phyloP scores from a whole-genome alignment of 2,329 filamentous ascomycete genomes.

The Aureobasidium uvarum region DNA sequence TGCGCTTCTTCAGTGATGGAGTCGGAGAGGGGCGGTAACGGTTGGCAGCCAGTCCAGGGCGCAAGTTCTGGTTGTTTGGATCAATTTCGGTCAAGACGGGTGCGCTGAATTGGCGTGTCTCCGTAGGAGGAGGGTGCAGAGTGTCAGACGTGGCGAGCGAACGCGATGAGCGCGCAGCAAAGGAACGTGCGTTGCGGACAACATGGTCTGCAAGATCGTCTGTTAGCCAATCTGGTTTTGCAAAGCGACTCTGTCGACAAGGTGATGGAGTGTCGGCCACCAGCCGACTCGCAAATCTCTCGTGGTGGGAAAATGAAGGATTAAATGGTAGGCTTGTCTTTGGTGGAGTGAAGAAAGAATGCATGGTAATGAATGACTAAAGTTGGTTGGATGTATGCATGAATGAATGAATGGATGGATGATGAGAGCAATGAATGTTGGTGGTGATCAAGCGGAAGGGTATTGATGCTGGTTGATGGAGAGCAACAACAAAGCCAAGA shows the following conservation, averaged over 20 bases:
- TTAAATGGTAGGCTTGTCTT: not conserved
- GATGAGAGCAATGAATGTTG: not conserved
- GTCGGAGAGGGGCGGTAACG: constrained; percentile 46
- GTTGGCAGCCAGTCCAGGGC: constrained; percentile 29
- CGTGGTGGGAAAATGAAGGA: constrained; percentile 25
- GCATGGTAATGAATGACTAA: constrained; percentile 22
- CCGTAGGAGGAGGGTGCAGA: constrained; percentile 33
- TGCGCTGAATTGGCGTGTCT: constrained; percentile 26
- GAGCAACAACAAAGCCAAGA: constrained; percentile 4
- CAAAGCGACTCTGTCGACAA: constrained; percentile 1
- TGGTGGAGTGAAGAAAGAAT: constrained; percentile 11
- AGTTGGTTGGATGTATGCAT: constrained; percentile 12
- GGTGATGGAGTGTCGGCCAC: constrained; percentile 31
- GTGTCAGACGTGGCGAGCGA: constrained; percentile 36
- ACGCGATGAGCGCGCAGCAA: constrained; percentile 39
- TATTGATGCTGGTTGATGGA: not conserved
- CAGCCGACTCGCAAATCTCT: constrained; percentile 11
- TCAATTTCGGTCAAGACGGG: constrained; percentile 38
- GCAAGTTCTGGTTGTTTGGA: constrained; percentile 36
- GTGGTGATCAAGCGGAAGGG: not conserved
- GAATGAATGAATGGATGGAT: not conserved
- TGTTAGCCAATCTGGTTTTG: constrained; percentile 26
- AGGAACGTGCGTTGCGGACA: constrained; percentile 40
- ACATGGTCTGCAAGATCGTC: constrained; percentile 38
- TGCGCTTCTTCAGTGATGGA: constrained; percentile 51